Percentiles rank a stretch among this genome's conserved stretches.
Evolutionary conservation across 2,329 filamentous ascomycete species (phyloP).

Genomic region (Trichoderma aggressivum): DNA sequence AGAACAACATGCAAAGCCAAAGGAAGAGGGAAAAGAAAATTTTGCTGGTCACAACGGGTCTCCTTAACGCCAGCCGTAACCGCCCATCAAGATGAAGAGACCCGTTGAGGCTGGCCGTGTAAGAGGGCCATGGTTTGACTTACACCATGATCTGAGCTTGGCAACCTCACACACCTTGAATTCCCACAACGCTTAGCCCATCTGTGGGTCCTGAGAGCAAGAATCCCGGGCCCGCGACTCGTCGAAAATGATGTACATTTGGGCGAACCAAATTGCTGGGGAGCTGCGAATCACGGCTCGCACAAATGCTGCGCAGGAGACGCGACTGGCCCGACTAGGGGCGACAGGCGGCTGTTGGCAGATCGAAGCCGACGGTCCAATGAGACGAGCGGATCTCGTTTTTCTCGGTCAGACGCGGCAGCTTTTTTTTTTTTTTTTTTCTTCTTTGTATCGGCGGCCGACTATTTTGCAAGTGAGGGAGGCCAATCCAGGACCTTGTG

Average conservation of each 20-base stretch:
- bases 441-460: neutral
- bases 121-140: neutral
- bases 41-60: neutral
- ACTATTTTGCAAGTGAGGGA: constrained; percentile 3
- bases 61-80: neutral
- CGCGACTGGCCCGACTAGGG: constrained; percentile 18
- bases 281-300: constrained; percentile 15
- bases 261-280: constrained; percentile 15
- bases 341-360: constrained; percentile 3
- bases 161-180: neutral
- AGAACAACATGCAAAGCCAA: neutral
- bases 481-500: neutral
- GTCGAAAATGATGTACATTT: constrained; percentile 21
- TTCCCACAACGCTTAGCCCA: neutral
- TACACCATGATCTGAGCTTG: neutral
- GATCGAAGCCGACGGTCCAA: constrained; percentile 15
- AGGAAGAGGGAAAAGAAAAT: neutral
- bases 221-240: constrained; percentile 10
- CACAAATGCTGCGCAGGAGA: constrained; percentile 15
- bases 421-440: neutral
- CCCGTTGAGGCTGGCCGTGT: neutral
- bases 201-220: constrained; percentile 10
- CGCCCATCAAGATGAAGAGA: neutral
- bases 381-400: constrained; percentile 16
- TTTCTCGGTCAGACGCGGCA: constrained; percentile 9